phyloP scores from a whole-genome alignment of 768 basidiomycete species.

The Tubosaeta sp. region DNA sequence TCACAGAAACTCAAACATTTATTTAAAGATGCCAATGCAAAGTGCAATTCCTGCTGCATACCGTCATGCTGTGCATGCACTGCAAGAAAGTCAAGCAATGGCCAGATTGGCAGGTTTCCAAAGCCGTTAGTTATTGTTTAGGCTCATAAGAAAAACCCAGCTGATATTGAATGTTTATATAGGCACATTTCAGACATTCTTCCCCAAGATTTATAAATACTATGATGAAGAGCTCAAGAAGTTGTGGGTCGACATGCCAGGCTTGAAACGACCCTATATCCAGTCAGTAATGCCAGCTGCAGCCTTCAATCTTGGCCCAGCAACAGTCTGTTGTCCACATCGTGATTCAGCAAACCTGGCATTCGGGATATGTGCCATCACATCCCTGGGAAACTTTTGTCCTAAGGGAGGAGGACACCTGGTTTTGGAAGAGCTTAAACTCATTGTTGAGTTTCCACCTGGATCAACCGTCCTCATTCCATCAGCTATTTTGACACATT shows the following conservation, averaged over 20 bases:
- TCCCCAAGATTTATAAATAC: background rate
- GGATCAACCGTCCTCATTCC: background rate
- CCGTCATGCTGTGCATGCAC: fast-evolving
- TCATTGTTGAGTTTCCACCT: background rate
- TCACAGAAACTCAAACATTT: too few relatives aligned
- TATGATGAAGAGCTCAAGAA: background rate
- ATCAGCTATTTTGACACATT: background rate
- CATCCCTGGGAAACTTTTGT: background rate
- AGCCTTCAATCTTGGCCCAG: conserved; percentile 3
- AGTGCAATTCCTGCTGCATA: fast-evolving
- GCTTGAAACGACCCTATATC: too few relatives aligned
- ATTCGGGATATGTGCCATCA: conserved; percentile 6
- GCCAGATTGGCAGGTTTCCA: background rate
- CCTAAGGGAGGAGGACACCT: background rate
- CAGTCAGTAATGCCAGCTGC: background rate
- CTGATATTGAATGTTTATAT: too few relatives aligned
- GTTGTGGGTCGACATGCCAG: too few relatives aligned
- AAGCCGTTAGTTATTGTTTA: background rate
- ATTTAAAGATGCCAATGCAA: background rate
- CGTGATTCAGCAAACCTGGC: background rate
- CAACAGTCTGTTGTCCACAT: background rate
- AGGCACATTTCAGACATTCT: background rate
- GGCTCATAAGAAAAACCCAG: too few relatives aligned
- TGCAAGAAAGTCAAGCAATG: background rate
- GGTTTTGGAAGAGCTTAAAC: background rate